Percentiles rank a stretch among this genome's conserved stretches.
Conservation (phyloP, 129 eudicot genomes). For the Flaveria robusta region DNA sequence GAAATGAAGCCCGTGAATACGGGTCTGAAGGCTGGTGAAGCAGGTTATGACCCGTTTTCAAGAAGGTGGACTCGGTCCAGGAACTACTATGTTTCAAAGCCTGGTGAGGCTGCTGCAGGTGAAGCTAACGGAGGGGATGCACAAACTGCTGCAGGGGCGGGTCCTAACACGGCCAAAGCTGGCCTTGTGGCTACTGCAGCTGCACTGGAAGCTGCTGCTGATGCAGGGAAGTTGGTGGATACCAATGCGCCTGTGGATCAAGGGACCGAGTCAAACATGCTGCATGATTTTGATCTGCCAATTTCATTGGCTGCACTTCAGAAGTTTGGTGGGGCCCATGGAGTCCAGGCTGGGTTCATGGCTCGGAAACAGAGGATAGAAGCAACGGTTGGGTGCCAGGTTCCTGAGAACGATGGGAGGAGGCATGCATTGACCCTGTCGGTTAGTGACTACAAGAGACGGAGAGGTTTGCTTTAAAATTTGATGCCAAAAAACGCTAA, state of each 20-base stretch:
- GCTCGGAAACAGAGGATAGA: constrained; percentile 92
- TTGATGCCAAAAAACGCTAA: neutral
- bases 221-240: constrained; percentile 90
- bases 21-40: constrained; percentile 82
- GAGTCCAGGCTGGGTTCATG: constrained; percentile 84
- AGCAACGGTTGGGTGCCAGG: constrained; percentile 72
- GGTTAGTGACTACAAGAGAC: constrained; percentile 88
- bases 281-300: constrained; percentile 83
- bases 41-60: constrained; percentile 98
- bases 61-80: constrained; percentile 96
- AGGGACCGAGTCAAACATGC: constrained; percentile 73
- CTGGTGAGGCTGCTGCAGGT: constrained; percentile 47
- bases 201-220: constrained; percentile 92
- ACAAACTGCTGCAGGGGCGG: constrained; percentile 30
- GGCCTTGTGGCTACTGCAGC: constrained; percentile 79
- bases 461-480: constrained; percentile 79
- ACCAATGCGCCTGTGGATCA: constrained; percentile 87
- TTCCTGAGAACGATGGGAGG: constrained; percentile 89
- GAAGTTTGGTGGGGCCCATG: constrained; percentile 85
- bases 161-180: constrained; percentile 13
- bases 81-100: constrained; percentile 70
- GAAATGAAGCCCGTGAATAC: constrained; percentile 54
- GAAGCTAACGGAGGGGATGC: constrained; percentile 40
- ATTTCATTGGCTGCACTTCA: constrained; percentile 73
- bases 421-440: constrained; percentile 81